Base-by-base conservation (phyloP, 1,284 basidiomycete species). In the Chalciporus sp. region DNA sequence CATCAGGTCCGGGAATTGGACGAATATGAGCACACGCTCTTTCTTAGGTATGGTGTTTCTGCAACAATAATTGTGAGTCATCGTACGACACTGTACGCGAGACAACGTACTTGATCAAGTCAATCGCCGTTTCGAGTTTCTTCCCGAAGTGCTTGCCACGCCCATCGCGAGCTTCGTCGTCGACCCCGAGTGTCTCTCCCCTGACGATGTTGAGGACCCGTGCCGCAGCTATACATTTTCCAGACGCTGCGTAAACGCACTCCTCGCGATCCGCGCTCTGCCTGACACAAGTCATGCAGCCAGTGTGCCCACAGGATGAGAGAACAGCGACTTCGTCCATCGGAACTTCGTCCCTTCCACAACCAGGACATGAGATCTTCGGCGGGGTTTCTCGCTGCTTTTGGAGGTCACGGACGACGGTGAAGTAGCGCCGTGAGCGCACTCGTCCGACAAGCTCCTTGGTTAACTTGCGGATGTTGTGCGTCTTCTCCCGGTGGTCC, bases 1-100 rank as follows among this genome's bases (percentile, higher is more conserved):
- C 78, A 90, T 92, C 57, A 98, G 80, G 70, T 97, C 95, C 9
- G 86, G 88, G 79, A 96, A 98, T 66, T 98, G 95, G 12, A 96
- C 90, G 71, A 98, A 98, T 50, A 98, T 84, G 39, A 98, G 81
- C 12, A 95, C 82, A 3, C 93, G 86, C 61, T 97, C 93, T 14
- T 86, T 76, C 60, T 83, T 80, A 1, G 90, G 85, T 23, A 95
- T 82, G 37, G 75, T 70, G 50, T 83, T 80, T 65, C 89, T 92
- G 61, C 37, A 49, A 23, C n/a, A 10, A 8, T 49, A 55, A 49
- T 1, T 2, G 26, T 57, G 39, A 50, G n/a, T 62, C 23, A 56
- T 54, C 57, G 42, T 40, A 6, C 14, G 43, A 16, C 7, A 11
- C 11, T 39, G 26, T 37, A 50, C 57, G 16, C 19, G 51, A 46